phyloP scores from a whole-genome alignment of 495 filamentous ascomycete species.

The Patellaria atrata region DNA sequence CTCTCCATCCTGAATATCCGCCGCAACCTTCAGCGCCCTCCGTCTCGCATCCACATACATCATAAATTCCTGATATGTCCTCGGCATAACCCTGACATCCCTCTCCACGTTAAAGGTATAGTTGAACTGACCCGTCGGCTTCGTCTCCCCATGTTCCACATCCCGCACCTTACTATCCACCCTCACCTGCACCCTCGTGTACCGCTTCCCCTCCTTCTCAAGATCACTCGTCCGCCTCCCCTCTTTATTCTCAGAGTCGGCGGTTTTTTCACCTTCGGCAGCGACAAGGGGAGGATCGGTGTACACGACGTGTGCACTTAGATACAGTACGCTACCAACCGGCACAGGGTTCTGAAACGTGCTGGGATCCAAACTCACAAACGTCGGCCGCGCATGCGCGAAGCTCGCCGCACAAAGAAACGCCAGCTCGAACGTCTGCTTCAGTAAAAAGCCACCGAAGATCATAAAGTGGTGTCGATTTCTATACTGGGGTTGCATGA shows the following conservation, averaged over 20 bases:
- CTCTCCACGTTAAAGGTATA: conserved; percentile 69
- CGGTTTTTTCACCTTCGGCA: conserved; percentile 24
- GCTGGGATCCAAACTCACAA: conserved; percentile 62
- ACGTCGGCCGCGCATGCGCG: conserved; percentile 59
- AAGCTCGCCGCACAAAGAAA: conserved; percentile 77
- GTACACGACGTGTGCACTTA: conserved; percentile 63
- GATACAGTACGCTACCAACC: conserved; percentile 68
- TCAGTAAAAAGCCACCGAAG: conserved; percentile 73
- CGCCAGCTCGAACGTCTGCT: conserved; percentile 73
- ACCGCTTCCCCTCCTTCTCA: too few species aligned
- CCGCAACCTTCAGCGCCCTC: conserved; percentile 30
- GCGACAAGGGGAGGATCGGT: conserved; percentile 48
- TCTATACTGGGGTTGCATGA: conserved; percentile 81
- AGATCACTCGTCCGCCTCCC: too few species aligned
- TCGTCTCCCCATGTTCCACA: conserved; percentile 60
- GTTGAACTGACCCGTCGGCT: conserved; percentile 70
- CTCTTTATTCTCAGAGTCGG: conserved; percentile 29
- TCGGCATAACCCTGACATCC: conserved; percentile 60
- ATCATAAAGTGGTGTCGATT: conserved; percentile 86
- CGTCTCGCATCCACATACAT: conserved; percentile 61
- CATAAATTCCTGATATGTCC: conserved; percentile 65
- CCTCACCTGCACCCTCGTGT: conserved; percentile 58
- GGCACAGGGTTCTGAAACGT: conserved; percentile 79
- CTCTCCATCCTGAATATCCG: conserved; percentile 19
- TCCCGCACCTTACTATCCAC: conserved; percentile 66